Conservation (phyloP, 2,329 filamentous ascomycete species). For the Claviceps quebecensis region DNA sequence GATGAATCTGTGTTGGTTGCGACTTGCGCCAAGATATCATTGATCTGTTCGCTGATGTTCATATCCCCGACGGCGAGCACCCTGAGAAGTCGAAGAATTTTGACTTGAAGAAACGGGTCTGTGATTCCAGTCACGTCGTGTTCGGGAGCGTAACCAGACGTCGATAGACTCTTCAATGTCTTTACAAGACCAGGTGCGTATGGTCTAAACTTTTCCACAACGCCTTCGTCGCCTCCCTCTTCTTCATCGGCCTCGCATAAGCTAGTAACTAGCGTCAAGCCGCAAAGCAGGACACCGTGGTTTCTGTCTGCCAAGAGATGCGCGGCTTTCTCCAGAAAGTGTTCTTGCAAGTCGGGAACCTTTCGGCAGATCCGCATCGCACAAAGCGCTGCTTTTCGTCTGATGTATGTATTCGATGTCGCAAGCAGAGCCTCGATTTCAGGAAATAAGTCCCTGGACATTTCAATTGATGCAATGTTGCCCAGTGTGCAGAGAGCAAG, state of each 20-base stretch:
- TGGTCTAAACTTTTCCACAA: slow-evolving; percentile 81
- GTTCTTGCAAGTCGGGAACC: slow-evolving; percentile 91
- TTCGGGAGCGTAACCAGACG: slow-evolving; percentile 91
- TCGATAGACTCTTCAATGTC: slow-evolving; percentile 81
- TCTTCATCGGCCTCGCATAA: slow-evolving; percentile 91
- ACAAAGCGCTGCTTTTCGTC: slow-evolving; percentile 92
- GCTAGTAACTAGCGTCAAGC: slow-evolving; percentile 77
- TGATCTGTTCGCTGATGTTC: slow-evolving; percentile 89
- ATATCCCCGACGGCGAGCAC: slow-evolving; percentile 77
- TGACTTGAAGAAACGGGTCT: slow-evolving; percentile 94
- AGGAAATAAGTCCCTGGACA: slow-evolving; percentile 92
- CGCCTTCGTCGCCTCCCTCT: slow-evolving; percentile 76
- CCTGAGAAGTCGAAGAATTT: slow-evolving; percentile 75
- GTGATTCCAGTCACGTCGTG: slow-evolving; percentile 98
- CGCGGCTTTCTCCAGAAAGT: slow-evolving; percentile 90
- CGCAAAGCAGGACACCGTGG: slow-evolving; percentile 87
- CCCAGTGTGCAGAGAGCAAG: slow-evolving; percentile 91
- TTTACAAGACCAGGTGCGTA: slow-evolving; percentile 77
- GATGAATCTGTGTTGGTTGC: slow-evolving; percentile 96
- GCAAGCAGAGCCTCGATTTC: slow-evolving; percentile 88
- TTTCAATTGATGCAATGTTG: slow-evolving; percentile 95
- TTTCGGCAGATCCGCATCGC: slow-evolving; percentile 98
- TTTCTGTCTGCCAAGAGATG: slow-evolving; percentile 82
- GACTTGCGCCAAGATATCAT: slow-evolving; percentile 93
- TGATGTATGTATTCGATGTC: slow-evolving; percentile 95